A percentile compares a stretch with the other conserved stretches of the same genome.
Conservation (phyloP, 2,329 filamentous ascomycete species). For the Polychaeton citri region DNA sequence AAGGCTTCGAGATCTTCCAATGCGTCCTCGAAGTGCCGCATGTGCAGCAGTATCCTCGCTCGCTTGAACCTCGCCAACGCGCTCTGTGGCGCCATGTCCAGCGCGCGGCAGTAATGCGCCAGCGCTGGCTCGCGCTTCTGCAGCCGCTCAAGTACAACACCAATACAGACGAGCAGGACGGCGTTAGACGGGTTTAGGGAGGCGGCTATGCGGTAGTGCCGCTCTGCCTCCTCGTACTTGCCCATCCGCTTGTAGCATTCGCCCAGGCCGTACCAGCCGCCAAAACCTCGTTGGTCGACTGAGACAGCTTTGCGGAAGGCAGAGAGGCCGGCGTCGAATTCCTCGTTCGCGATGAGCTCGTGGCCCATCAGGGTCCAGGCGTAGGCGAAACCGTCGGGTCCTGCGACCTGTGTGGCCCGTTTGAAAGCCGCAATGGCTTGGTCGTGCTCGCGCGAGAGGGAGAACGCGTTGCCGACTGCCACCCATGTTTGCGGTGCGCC, state of each 20-base stretch:
- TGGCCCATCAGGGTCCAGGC: constrained; percentile 93
- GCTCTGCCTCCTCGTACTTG: constrained; percentile 62
- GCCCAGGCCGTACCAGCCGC: constrained; percentile 89
- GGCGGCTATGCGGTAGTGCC: constrained; percentile 79
- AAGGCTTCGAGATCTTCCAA: constrained; percentile 74
- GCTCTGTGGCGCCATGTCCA: constrained; percentile 66
- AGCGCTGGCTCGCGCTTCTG: constrained; percentile 70
- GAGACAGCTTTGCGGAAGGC: constrained; percentile 78
- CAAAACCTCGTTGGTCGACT: constrained; percentile 83
- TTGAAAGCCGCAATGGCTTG: constrained; percentile 91
- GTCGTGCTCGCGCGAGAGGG: constrained; percentile 81
- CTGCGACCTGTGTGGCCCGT: constrained; percentile 75
- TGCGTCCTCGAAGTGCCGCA: constrained; percentile 57
- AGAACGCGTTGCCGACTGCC: constrained; percentile 87
- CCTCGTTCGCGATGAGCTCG: constrained; percentile 89
- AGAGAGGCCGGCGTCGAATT: constrained; percentile 85
- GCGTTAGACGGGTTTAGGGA: constrained; percentile 88
- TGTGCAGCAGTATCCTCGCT: constrained; percentile 68
- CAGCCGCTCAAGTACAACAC: constrained; percentile 72
- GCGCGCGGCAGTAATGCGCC: constrained; percentile 68
- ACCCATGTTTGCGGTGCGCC: constrained; percentile 93
- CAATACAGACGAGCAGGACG: constrained; percentile 84
- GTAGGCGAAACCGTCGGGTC: constrained; percentile 67
- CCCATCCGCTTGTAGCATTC: constrained; percentile 46
- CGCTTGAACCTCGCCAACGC: constrained; percentile 86